These are phyloP conservation scores for Phytopythium mirpurense DNA, from an alignment of 352 stramenopile species.

Conservation along the genomic window DNA sequence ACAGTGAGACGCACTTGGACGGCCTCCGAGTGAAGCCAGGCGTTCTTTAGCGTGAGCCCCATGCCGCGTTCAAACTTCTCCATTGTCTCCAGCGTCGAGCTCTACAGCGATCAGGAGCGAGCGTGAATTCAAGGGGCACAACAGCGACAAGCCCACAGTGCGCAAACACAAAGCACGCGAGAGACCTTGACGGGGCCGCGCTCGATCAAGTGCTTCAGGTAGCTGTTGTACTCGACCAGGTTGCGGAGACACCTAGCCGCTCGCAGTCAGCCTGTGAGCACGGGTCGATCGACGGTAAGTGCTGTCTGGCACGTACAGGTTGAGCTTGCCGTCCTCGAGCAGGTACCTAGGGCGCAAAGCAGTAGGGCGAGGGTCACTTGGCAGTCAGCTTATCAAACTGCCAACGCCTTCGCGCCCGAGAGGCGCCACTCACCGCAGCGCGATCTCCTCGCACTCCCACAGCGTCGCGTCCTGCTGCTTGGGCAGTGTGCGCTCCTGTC, in stretches of 20 bases:
- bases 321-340: constrained; percentile 90
- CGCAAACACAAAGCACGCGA: background rate
- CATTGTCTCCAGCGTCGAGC: constrained; percentile 59
- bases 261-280: background rate
- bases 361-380: no score
- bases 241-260: constrained; percentile 65
- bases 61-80: constrained; percentile 88
- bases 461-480: constrained; percentile 86
- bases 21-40: constrained; percentile 87
- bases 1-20: constrained; percentile 40
- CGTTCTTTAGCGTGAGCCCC: constrained; percentile 85
- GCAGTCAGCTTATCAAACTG: background rate
- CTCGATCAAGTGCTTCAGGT: constrained; percentile 61
- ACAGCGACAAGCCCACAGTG: no score
- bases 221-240: constrained; percentile 78
- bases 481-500: constrained; percentile 60
- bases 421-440: constrained; percentile 37
- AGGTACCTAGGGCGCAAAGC: constrained; percentile 48
- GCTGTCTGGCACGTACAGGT: constrained; percentile 43
- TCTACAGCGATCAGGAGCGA: constrained; percentile 18
- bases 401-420: background rate
- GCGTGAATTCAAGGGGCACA: no score
- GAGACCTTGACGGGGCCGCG: constrained; percentile 58
- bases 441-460: constrained; percentile 89
- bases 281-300: background rate